Conservation (phyloP, 306 rosid genomes). For the Vicia villosa region DNA sequence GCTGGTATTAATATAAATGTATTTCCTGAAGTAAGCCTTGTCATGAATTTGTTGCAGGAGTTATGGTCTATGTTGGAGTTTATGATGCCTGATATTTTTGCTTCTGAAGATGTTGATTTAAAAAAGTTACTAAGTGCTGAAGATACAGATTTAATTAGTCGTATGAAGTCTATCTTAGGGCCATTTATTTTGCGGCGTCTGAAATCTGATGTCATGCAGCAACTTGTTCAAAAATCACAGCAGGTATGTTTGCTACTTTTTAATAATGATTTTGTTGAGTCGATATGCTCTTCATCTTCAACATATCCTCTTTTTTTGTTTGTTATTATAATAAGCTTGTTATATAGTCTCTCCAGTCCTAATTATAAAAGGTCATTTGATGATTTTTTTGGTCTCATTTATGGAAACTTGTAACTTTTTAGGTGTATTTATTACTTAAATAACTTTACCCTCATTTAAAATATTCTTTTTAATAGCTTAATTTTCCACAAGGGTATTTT, state of each 20-base stretch:
- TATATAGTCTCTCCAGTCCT: not conserved
- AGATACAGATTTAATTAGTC: slow-evolving; percentile 74
- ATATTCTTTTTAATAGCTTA: not conserved
- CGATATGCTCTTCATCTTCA: not conserved
- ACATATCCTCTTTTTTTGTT: too few species aligned
- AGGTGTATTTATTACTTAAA: not conserved
- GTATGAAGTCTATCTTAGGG: slow-evolving; percentile 95
- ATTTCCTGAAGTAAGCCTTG: slow-evolving; percentile 28
- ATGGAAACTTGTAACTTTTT: not conserved
- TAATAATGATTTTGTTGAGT: slow-evolving; percentile 4
- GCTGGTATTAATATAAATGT: slow-evolving; percentile 22
- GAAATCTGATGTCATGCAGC: slow-evolving; percentile 99
- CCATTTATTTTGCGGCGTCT: slow-evolving; percentile 93
- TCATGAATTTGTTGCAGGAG: slow-evolving; percentile 63
- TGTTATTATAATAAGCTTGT: slow-evolving; percentile 25
- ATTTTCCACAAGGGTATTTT: not conserved
- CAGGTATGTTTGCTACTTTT: slow-evolving; percentile 48
- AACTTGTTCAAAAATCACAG: slow-evolving; percentile 92
- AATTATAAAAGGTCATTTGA: not conserved
- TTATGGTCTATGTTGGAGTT: slow-evolving; percentile 96
- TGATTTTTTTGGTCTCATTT: not conserved
- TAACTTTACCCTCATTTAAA: not conserved
- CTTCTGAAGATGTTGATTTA: slow-evolving; percentile 84
- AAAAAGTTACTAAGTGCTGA: slow-evolving; percentile 80
- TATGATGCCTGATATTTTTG: slow-evolving; percentile 96